Evolutionary conservation across 208 protist species (phyloP).

Genomic region (Wallacemonas sp.): DNA sequence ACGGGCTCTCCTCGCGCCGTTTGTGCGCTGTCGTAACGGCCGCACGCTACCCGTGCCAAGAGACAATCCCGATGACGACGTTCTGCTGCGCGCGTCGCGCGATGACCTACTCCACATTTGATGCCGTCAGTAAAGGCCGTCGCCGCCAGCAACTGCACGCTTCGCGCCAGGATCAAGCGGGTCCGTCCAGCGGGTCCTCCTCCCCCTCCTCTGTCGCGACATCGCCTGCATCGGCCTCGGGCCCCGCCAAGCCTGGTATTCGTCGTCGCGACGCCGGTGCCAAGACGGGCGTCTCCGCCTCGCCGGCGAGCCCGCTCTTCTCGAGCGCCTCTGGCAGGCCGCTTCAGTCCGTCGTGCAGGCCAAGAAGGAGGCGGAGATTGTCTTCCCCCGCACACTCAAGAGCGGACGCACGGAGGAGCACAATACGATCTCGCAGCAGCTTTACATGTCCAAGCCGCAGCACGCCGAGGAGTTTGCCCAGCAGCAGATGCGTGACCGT

Average conservation of each 20-base stretch:
- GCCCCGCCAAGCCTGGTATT: background rate
- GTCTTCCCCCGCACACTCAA: conserved; percentile 77
- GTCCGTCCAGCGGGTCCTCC: background rate
- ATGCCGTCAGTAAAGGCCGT: conserved; percentile 24
- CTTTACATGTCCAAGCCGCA: conserved; percentile 44
- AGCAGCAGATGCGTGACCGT: conserved; percentile 45
- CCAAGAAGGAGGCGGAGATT: conserved; percentile 44
- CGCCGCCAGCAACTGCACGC: background rate
- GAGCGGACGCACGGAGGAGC: conserved; percentile 73
- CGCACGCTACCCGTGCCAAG: too few species aligned
- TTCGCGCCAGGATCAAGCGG: background rate
- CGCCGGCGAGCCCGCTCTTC: background rate
- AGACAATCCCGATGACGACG: too few species aligned
- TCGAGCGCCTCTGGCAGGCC: conserved; percentile 32
- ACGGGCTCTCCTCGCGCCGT: too few species aligned
- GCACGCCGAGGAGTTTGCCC: conserved; percentile 37
- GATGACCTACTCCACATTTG: conserved; percentile 42
- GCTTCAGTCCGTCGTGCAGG: conserved; percentile 48
- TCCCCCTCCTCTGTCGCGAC: conserved; percentile 7
- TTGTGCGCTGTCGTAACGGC: too few species aligned
- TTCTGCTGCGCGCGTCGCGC: conserved; percentile 3
- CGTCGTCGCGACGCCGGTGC: background rate
- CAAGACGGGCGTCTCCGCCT: background rate
- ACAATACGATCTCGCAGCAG: conserved; percentile 63
- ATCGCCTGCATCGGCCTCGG: background rate